These are phyloP conservation scores for Suhomyces pyralidae DNA, from an alignment of 805 yeast genomes.

Conservation along the genomic window DNA sequence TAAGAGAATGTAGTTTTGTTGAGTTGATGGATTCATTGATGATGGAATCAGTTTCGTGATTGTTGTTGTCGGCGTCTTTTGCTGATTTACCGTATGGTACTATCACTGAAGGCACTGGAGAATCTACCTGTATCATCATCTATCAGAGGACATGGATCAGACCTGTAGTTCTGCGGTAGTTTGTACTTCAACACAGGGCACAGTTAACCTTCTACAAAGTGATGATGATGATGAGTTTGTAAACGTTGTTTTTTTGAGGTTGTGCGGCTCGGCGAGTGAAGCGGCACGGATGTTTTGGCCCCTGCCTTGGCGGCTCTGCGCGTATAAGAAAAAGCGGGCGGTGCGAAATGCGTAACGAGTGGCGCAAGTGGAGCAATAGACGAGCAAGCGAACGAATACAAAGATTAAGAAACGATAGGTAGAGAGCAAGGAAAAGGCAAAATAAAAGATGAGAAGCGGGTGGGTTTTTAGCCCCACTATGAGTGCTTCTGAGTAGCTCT, in stretches of 20 bases:
- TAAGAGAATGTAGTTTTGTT: not conserved
- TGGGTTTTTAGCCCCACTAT: not conserved
- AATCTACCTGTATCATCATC: constrained; percentile 2
- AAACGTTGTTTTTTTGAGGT: not conserved
- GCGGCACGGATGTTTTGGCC: constrained; percentile 1
- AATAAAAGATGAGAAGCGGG: not conserved
- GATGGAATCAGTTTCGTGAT: not conserved
- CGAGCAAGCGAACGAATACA: not conserved
- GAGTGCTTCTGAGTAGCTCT: not conserved
- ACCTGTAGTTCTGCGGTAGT: not conserved
- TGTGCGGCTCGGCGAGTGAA: not conserved
- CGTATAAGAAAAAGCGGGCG: not conserved
- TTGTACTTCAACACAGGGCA: not conserved
- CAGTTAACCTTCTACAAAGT: not conserved
- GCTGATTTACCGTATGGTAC: not conserved
- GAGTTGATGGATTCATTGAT: not conserved
- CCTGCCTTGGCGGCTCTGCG: not conserved
- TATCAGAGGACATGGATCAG: not conserved
- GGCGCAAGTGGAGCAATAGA: not conserved
- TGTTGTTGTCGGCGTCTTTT: not conserved
- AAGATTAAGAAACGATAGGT: not conserved
- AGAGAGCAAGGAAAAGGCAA: not conserved
- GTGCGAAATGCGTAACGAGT: not conserved
- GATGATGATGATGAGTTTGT: not conserved
- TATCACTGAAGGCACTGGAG: not conserved